Conservation (phyloP, 176 grass and related monocot species). For the Zoysia japonica region DNA sequence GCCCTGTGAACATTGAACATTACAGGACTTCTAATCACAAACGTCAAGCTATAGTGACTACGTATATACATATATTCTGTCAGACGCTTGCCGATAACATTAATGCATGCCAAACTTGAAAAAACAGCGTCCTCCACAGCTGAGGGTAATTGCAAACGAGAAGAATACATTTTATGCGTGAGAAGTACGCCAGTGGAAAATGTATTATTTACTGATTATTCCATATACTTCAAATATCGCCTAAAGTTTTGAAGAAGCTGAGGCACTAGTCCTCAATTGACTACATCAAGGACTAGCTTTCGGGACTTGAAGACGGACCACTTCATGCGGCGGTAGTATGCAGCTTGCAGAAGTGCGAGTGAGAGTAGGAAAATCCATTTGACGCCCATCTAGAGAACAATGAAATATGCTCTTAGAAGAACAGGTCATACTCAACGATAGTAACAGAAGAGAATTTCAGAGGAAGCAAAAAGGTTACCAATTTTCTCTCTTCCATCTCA, state of each 20-base stretch:
- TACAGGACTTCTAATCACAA: constrained; percentile 13
- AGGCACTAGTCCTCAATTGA: constrained; percentile 45
- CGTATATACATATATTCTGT: neutral
- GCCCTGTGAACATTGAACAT: neutral
- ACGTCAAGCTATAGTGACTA: neutral
- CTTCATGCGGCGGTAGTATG: too few species aligned
- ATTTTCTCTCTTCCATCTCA: constrained; percentile 90
- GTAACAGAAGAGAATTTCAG: neutral
- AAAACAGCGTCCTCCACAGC: neutral
- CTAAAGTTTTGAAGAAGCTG: neutral
- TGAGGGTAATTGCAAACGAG: neutral
- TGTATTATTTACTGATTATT: constrained; percentile 30
- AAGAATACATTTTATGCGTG: neutral
- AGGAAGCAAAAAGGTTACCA: constrained; percentile 45
- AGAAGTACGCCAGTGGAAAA: neutral
- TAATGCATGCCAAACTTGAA: neutral
- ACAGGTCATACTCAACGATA: neutral
- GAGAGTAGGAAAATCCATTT: constrained; percentile 37
- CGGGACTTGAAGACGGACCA: constrained; percentile 29
- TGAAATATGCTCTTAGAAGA: constrained; percentile 5
- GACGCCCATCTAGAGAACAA: neutral
- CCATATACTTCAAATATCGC: neutral
- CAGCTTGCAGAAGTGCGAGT: constrained; percentile 27
- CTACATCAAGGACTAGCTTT: constrained; percentile 8
- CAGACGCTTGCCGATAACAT: constrained; percentile 1